Conservation (phyloP, 306 rosid species). For the Glycyrrhiza uralensis region DNA sequence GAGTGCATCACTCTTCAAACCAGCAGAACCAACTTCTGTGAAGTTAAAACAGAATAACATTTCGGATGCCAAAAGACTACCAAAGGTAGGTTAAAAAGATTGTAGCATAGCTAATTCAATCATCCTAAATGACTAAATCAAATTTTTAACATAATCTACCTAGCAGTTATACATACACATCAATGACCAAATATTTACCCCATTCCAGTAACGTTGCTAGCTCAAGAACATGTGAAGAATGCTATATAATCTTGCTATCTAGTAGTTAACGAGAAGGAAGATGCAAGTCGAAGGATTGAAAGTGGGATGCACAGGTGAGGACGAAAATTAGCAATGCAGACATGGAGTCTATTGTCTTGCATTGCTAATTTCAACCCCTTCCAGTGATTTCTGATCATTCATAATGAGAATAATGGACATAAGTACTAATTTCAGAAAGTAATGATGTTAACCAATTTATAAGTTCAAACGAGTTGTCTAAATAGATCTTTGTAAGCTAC, state of each 20-base stretch:
- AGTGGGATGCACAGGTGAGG: neutral
- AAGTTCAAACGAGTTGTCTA: constrained; percentile 6
- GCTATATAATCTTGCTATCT: neutral
- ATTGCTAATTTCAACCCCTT: neutral
- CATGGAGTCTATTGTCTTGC: neutral
- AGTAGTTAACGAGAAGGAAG: constrained; percentile 1
- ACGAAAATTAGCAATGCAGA: neutral
- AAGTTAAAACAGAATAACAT: neutral
- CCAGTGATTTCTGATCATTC: neutral
- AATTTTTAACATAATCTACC: constrained; percentile 8
- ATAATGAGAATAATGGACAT: neutral
- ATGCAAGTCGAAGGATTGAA: neutral
- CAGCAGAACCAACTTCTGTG: constrained; percentile 46
- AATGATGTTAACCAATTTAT: neutral
- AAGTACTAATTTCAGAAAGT: constrained; percentile 15
- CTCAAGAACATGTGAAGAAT: constrained; percentile 6
- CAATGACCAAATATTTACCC: constrained; percentile 3
- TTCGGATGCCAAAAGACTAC: constrained; percentile 5
- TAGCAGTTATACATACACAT: constrained; percentile 1
- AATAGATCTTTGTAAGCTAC: constrained; percentile 39
- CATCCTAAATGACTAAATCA: constrained; percentile 11
- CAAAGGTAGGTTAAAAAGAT: constrained; percentile 5
- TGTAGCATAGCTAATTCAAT: neutral
- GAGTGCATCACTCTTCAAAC: constrained; percentile 34
- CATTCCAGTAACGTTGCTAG: constrained; percentile 15